phyloP scores from a whole-genome alignment of 306 rosid genomes.

The Biancaea sappan region DNA sequence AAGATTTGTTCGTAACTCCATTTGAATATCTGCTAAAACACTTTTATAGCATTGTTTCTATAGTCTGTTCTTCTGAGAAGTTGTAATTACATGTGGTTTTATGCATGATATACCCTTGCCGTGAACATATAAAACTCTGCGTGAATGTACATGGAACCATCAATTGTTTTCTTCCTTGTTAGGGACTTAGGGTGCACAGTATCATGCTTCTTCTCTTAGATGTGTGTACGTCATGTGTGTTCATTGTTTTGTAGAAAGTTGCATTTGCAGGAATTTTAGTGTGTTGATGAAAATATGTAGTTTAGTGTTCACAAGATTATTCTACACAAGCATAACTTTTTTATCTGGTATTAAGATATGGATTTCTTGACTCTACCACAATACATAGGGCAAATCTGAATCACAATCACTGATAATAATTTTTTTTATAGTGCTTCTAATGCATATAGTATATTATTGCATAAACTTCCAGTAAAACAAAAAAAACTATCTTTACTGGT shows the following conservation, averaged over 20 bases:
- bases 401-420: constrained; percentile 13
- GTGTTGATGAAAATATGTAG: constrained; percentile 25
- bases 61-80: neutral
- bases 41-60: neutral
- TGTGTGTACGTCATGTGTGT: constrained; percentile 13
- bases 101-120: neutral
- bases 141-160: neutral
- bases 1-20: neutral
- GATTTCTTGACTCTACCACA: constrained; percentile 24
- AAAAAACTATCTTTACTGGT: neutral
- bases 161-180: neutral
- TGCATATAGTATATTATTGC: constrained; percentile 6
- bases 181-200: neutral
- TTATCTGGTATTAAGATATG: constrained; percentile 8
- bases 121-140: neutral
- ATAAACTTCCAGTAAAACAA: neutral
- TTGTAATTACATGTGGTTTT: neutral
- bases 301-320: constrained; percentile 28
- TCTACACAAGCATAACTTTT: constrained; percentile 14
- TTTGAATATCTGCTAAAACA: neutral
- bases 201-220: neutral
- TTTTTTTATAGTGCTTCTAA: constrained; percentile 11
- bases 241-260: constrained; percentile 11
- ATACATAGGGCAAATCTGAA: constrained; percentile 3
- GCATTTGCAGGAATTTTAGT: constrained; percentile 11